phyloP scores from a whole-genome alignment of 768 basidiomycete species.

The Podaxis sp. region DNA sequence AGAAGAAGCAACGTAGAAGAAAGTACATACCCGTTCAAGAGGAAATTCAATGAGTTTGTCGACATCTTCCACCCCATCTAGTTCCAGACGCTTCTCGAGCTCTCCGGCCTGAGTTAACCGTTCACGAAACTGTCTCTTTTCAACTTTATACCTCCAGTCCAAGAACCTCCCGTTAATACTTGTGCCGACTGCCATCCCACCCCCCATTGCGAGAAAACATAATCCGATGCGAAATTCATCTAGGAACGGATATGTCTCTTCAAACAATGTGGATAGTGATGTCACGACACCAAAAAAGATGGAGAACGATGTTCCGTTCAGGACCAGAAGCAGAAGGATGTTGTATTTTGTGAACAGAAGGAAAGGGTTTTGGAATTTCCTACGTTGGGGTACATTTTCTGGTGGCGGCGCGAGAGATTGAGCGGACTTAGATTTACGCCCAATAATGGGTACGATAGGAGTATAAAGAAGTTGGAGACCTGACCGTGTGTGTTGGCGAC shows the following conservation, averaged over 20 bases:
- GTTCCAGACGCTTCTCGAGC: not conserved
- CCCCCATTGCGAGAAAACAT: constrained; percentile 75
- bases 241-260: constrained; percentile 56
- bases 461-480: constrained; percentile 1
- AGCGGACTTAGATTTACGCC: not conserved
- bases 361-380: constrained; percentile 53
- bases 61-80: not conserved
- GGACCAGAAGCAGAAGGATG: constrained; percentile 48
- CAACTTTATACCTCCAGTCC: constrained; percentile 58
- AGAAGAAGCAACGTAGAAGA: not conserved
- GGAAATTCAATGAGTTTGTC: constrained; percentile 1
- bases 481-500: constrained; percentile 4
- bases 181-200: constrained; percentile 70
- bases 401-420: constrained; percentile 21
- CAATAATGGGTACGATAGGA: constrained; percentile 12
- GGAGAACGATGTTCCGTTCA: constrained; percentile 51
- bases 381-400: constrained; percentile 31
- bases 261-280: constrained; percentile 61
- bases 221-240: constrained; percentile 68
- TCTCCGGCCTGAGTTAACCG: not conserved
- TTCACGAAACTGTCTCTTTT: constrained; percentile 33
- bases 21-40: constrained; percentile 5
- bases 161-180: constrained; percentile 57
- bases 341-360: constrained; percentile 54
- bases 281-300: constrained; percentile 63